A percentile compares a stretch with the other conserved stretches of the same genome.
These are phyloP conservation scores for Fusarium sp. DNA, from an alignment of 2,329 filamentous ascomycete genomes.

Conservation along the genomic window DNA sequence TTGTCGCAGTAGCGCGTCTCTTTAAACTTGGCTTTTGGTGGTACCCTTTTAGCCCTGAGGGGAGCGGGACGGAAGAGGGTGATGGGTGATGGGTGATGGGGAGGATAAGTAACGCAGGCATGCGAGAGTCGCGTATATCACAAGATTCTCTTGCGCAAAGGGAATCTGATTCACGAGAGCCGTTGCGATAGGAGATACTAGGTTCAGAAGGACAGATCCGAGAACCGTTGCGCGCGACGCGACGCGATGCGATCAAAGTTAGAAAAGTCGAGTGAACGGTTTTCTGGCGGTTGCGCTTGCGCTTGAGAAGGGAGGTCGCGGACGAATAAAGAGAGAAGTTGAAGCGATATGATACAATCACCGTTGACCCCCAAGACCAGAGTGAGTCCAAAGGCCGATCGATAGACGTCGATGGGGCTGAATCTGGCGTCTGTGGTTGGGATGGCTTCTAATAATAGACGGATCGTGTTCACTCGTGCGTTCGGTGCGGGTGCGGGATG, in stretches of 20 bases:
- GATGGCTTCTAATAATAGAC: constrained; percentile 51
- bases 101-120: constrained; percentile 23
- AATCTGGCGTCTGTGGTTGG: constrained; percentile 48
- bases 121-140: constrained; percentile 31
- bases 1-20: constrained; percentile 37
- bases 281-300: constrained; percentile 21
- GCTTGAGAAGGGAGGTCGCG: constrained; percentile 21
- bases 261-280: constrained; percentile 1
- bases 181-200: constrained; percentile 16
- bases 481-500: constrained; percentile 34
- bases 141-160: constrained; percentile 7
- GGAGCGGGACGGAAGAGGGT: constrained; percentile 20
- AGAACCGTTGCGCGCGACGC: constrained; percentile 34
- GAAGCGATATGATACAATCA: constrained; percentile 4
- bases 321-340: constrained; percentile 1
- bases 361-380: constrained; percentile 20
- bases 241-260: constrained; percentile 21
- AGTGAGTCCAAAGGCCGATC: constrained; percentile 24
- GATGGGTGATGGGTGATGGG: constrained; percentile 11
- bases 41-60: constrained; percentile 36
- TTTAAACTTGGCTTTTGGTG: constrained; percentile 30
- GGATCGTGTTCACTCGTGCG: constrained; percentile 49
- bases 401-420: constrained; percentile 48
- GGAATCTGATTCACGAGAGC: constrained; percentile 10
- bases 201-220: neutral